A percentile compares a stretch with the other conserved stretches of the same genome.
Evolutionary conservation across 108 stramenopile species (phyloP).

Genomic region (Stephanodiscus triporus): DNA sequence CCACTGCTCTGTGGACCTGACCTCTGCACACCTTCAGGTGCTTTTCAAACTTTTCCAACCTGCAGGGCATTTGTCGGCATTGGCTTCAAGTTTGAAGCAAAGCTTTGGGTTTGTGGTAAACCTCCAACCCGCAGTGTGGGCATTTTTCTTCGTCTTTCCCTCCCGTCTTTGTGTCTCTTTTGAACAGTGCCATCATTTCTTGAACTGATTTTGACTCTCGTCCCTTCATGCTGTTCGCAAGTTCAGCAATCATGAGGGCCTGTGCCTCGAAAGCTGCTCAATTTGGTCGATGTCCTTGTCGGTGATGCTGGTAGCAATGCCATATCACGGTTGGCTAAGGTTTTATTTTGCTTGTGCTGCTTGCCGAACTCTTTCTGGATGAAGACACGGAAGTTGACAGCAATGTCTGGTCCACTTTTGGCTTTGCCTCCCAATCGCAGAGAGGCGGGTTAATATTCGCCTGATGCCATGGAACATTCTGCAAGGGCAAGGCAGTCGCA

Average conservation of each 20-base stretch:
- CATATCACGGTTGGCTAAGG: background rate
- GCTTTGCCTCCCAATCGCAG: conserved; percentile 17
- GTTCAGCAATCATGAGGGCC: no score
- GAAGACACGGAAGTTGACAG: conserved; percentile 11
- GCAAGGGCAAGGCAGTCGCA: conserved; percentile 10
- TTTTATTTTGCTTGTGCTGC: conserved; percentile 23
- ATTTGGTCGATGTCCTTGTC: conserved; percentile 11
- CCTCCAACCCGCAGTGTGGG: no score
- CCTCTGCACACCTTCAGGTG: no score
- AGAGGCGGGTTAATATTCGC: conserved; percentile 14
- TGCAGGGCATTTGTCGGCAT: no score
- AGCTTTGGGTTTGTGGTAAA: no score
- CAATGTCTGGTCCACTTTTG: conserved; percentile 2
- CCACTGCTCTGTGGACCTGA: no score
- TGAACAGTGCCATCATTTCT: background rate
- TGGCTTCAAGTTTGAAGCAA: no score
- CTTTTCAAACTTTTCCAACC: no score
- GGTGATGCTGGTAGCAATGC: conserved; percentile 10
- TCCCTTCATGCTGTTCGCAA: no score
- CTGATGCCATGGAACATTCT: conserved; percentile 13
- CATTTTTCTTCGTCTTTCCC: no score
- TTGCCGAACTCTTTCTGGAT: no score
- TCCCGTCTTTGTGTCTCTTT: no score
- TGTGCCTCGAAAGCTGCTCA: conserved; percentile 13
- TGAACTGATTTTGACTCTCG: conserved; percentile 2